These are phyloP conservation scores for Clohesyomyces aquaticus DNA, from an alignment of 495 filamentous ascomycete species.

Conservation along the genomic window DNA sequence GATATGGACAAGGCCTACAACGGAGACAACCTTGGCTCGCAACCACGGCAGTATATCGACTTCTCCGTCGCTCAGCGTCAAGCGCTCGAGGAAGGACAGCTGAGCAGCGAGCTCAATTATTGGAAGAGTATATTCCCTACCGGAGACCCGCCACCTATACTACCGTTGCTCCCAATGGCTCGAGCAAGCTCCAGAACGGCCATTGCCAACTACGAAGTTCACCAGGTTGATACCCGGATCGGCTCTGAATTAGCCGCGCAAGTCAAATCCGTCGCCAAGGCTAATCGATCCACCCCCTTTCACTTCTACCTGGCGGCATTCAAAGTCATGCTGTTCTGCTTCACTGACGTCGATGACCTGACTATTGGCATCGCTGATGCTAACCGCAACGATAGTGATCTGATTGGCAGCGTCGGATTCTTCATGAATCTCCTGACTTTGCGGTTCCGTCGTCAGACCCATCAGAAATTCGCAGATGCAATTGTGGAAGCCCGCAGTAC, in stretches of 20 bases:
- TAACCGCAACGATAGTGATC: conserved; percentile 11
- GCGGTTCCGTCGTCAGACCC: not conserved
- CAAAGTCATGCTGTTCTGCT: conserved; percentile 42
- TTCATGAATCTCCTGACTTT: conserved; percentile 26
- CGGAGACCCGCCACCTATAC: conserved; percentile 26
- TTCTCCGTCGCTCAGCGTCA: conserved; percentile 16
- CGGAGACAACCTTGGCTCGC: not conserved
- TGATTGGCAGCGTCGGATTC: conserved; percentile 9
- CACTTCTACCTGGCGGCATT: conserved; percentile 53
- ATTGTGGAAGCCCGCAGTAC: not conserved
- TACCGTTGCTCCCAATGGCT: conserved; percentile 45
- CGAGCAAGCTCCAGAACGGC: conserved; percentile 9
- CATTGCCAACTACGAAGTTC: not conserved
- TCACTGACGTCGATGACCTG: conserved; percentile 21
- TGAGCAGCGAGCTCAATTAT: conserved; percentile 40
- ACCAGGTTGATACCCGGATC: conserved; percentile 1
- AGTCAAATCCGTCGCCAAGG: conserved; percentile 27
- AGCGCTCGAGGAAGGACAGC: conserved; percentile 20
- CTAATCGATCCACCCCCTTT: conserved; percentile 40
- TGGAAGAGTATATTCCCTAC: conserved; percentile 39
- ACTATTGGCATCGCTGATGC: conserved; percentile 27
- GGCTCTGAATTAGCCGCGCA: not conserved
- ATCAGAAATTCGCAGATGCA: conserved; percentile 6
- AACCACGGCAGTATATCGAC: conserved; percentile 11
- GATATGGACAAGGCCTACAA: conserved; percentile 24